These are phyloP conservation scores for Aspergillus felis DNA, from an alignment of 2,329 filamentous ascomycete genomes.

Conservation along the genomic window DNA sequence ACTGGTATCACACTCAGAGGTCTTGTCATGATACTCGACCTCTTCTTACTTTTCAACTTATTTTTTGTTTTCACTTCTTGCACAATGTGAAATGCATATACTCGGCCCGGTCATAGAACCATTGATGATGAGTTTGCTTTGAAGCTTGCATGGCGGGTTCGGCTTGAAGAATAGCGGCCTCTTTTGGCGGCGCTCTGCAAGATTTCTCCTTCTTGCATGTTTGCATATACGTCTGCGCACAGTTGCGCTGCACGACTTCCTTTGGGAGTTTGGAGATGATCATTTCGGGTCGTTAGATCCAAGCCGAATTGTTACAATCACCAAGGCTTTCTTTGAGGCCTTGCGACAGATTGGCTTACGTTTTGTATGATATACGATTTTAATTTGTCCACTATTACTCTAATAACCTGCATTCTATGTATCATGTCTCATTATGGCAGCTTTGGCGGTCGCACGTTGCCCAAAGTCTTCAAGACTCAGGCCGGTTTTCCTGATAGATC, in stretches of 20 bases:
- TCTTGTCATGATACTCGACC: not conserved
- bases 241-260: not conserved
- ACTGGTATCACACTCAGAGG: too few species aligned
- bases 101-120: constrained; percentile 6
- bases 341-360: not conserved
- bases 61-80: constrained; percentile 10
- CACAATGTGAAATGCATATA: constrained; percentile 7
- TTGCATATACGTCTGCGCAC: constrained; percentile 6
- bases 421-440: not conserved
- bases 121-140: not conserved
- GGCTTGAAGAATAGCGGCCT: constrained; percentile 1
- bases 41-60: constrained; percentile 10
- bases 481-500: constrained; percentile 4
- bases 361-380: constrained; percentile 10
- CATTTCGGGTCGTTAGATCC: not conserved
- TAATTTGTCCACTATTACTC: constrained; percentile 8
- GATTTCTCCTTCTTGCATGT: constrained; percentile 1
- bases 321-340: not conserved
- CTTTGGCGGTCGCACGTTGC: not conserved
- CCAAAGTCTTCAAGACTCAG: not conserved
- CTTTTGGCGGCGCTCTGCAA: constrained; percentile 6
- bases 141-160: constrained; percentile 12
- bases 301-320: not conserved
- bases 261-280: not conserved
- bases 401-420: constrained; percentile 4